A percentile compares a stretch with the other conserved stretches of the same genome.
Conservation (phyloP, 495 filamentous ascomycete species). For the Neurospora terricola region DNA sequence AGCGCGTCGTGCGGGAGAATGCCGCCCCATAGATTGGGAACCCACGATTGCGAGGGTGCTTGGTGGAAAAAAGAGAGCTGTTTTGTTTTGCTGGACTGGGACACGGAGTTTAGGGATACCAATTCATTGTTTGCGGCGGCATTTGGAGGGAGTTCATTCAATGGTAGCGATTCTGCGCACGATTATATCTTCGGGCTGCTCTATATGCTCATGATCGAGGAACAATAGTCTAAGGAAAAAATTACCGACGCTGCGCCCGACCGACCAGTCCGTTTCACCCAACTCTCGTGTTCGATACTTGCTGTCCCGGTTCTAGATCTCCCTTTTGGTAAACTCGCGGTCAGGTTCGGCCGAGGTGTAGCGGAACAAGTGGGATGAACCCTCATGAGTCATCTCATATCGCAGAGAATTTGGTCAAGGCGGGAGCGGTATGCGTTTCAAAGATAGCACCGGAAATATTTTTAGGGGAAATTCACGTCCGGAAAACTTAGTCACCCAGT, state of each 20-base stretch:
- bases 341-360: background rate
- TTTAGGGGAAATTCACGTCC: background rate
- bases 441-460: background rate
- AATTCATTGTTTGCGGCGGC: background rate
- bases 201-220: background rate
- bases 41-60: constrained; percentile 3
- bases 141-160: background rate
- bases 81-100: constrained; percentile 1
- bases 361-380: background rate
- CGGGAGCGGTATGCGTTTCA: background rate
- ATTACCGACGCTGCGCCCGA: background rate
- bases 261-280: background rate
- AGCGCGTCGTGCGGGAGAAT: constrained; percentile 79
- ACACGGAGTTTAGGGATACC: constrained; percentile 7
- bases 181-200: background rate
- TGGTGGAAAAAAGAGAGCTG: constrained; percentile 1
- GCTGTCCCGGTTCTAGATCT: background rate
- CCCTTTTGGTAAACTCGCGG: background rate
- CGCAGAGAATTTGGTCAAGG: background rate
- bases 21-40: constrained; percentile 38
- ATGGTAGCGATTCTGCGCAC: background rate
- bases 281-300: background rate
- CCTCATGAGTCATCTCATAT: background rate
- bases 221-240: background rate
- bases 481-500: background rate